A percentile compares a stretch with the other conserved stretches of the same genome.
Evolutionary conservation across 208 protist genomes (phyloP).

Genomic region (Borovskyia barvae): DNA sequence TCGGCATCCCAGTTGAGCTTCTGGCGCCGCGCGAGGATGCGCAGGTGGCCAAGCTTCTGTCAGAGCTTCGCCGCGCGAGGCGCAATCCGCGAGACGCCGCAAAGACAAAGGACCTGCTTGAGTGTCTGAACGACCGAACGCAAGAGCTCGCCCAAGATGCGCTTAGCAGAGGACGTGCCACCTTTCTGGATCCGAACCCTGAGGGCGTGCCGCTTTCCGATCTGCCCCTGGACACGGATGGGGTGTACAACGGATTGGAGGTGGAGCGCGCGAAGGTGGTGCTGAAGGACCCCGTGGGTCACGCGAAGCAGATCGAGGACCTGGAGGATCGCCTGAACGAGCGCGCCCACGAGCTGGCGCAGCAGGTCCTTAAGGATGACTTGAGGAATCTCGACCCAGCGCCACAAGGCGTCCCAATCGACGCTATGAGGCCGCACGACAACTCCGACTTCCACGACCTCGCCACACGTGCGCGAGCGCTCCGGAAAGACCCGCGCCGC

Average conservation of each 20-base stretch:
- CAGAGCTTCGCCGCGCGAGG: slow-evolving; percentile 61
- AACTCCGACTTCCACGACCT: slow-evolving; percentile 58
- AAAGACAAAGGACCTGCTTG: slow-evolving; percentile 38
- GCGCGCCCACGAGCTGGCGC: slow-evolving; percentile 50
- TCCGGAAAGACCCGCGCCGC: slow-evolving; percentile 53
- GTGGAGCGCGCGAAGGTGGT: slow-evolving; percentile 63
- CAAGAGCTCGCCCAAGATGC: slow-evolving; percentile 47
- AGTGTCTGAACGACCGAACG: slow-evolving; percentile 52
- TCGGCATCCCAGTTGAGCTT: slow-evolving; percentile 58
- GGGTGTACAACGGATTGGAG: slow-evolving; percentile 60
- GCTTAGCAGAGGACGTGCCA: slow-evolving; percentile 39
- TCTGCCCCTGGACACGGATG: slow-evolving; percentile 63
- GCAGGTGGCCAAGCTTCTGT: slow-evolving; percentile 51
- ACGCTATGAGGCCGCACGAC: slow-evolving; percentile 51
- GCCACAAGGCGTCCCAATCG: slow-evolving; percentile 49
- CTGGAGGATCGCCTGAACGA: slow-evolving; percentile 62
- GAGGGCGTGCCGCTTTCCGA: slow-evolving; percentile 54
- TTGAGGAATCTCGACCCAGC: slow-evolving; percentile 39
- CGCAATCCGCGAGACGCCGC: slow-evolving; percentile 39
- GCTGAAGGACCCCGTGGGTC: slow-evolving; percentile 44
- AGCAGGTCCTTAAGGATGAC: slow-evolving; percentile 58
- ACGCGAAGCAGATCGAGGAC: slow-evolving; percentile 57
- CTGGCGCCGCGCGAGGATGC: slow-evolving; percentile 52
- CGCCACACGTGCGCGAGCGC: slow-evolving; percentile 45
- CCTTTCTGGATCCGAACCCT: slow-evolving; percentile 51